A percentile compares a stretch with the other conserved stretches of the same genome.
phyloP scores from a whole-genome alignment of 805 yeast genomes.

The Candida alai region DNA sequence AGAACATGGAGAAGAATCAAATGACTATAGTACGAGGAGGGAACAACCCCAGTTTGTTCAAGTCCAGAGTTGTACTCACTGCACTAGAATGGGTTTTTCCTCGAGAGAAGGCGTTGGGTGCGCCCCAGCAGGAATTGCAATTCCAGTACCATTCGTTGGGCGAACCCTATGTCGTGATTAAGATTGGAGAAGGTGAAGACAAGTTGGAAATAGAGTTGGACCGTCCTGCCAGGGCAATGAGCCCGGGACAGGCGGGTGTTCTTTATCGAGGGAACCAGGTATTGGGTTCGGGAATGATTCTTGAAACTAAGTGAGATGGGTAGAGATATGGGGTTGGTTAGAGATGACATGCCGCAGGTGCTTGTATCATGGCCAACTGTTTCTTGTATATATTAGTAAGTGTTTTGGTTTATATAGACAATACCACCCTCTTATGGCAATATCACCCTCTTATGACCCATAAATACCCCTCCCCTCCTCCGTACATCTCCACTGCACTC shows the following conservation, averaged over 20 bases:
- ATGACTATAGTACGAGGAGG: slow-evolving; percentile 74
- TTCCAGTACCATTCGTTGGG: slow-evolving; percentile 78
- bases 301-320: slow-evolving; percentile 12
- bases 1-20: slow-evolving; percentile 60
- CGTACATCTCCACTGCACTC: too few relatives aligned
- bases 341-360: too few relatives aligned
- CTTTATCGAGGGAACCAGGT: slow-evolving; percentile 65
- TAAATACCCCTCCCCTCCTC: too few relatives aligned
- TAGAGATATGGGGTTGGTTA: not conserved
- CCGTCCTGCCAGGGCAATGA: slow-evolving; percentile 63
- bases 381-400: slow-evolving; percentile 1
- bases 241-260: slow-evolving; percentile 85
- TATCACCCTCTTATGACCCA: too few relatives aligned
- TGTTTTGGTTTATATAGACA: too few relatives aligned
- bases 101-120: slow-evolving; percentile 6
- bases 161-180: slow-evolving; percentile 39
- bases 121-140: slow-evolving; percentile 8
- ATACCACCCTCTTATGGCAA: too few relatives aligned
- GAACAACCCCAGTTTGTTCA: slow-evolving; percentile 52
- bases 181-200: slow-evolving; percentile 5
- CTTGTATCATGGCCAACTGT: too few relatives aligned
- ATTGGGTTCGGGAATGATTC: slow-evolving; percentile 48
- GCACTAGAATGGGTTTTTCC: slow-evolving; percentile 48
- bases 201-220: slow-evolving; percentile 33
- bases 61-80: slow-evolving; percentile 33